These are phyloP conservation scores for Eutrema japonicum DNA, from an alignment of 345 rosid genomes.

Conservation along the genomic window DNA sequence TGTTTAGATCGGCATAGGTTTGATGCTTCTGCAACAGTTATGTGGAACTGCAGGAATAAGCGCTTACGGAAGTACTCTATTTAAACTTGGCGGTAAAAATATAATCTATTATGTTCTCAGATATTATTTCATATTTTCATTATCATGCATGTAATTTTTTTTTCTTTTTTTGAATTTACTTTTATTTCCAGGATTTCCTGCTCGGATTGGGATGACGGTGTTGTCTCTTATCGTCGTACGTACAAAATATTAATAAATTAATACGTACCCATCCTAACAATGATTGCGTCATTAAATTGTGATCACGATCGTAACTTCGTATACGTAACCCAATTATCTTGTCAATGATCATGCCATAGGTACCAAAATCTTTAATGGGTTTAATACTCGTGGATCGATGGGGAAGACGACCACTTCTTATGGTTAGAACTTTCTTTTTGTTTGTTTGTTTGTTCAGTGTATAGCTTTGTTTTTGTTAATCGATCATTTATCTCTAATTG, in stretches of 20 bases:
- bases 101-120: not conserved
- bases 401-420: slow-evolving; percentile 48
- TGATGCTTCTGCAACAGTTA: slow-evolving; percentile 41
- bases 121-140: not conserved
- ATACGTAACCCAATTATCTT: no score
- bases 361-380: slow-evolving; percentile 45
- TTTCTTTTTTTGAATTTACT: not conserved
- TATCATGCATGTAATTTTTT: not conserved
- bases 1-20: slow-evolving; percentile 40
- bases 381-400: slow-evolving; percentile 42
- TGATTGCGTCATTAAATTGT: not conserved
- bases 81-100: slow-evolving; percentile 34
- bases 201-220: slow-evolving; percentile 39
- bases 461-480: not conserved
- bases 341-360: slow-evolving; percentile 19
- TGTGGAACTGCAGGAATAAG: slow-evolving; percentile 31
- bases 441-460: not conserved
- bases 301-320: no score
- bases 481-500: not conserved
- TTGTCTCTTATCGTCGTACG: slow-evolving; percentile 41
- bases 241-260: not conserved
- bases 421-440: slow-evolving; percentile 17
- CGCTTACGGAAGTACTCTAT: slow-evolving; percentile 32
- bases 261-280: not conserved
- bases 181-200: slow-evolving; percentile 25